Percentiles rank a stretch among this genome's conserved stretches.
Conservation (phyloP, 257 asterid species). For the Lithospermum erythrorhizon region DNA sequence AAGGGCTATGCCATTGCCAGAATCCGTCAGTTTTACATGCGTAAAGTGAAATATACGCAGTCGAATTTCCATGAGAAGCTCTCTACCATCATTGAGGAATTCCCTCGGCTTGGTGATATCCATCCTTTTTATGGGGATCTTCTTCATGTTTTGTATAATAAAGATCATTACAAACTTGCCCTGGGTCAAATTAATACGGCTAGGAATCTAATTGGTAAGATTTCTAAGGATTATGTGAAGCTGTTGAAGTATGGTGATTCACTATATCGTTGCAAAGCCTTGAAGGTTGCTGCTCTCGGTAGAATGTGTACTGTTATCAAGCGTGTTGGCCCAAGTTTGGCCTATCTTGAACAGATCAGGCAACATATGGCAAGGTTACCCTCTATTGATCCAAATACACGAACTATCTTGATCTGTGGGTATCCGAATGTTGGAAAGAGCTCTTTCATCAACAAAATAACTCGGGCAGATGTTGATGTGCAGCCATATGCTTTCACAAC, state of each 20-base stretch:
- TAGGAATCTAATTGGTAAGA: constrained; percentile 73
- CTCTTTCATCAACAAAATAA: constrained; percentile 84
- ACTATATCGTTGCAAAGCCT: constrained; percentile 74
- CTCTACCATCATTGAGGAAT: constrained; percentile 77
- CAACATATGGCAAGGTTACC: constrained; percentile 97
- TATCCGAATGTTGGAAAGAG: constrained; percentile 98
- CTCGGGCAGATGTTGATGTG: constrained; percentile 93
- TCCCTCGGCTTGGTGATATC: constrained; percentile 83
- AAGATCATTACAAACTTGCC: constrained; percentile 96
- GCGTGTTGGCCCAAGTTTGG: constrained; percentile 79
- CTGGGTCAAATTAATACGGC: constrained; percentile 91
- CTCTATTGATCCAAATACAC: constrained; percentile 86
- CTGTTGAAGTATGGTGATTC: constrained; percentile 86
- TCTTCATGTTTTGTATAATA: constrained; percentile 88
- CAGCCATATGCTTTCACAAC: constrained; percentile 98
- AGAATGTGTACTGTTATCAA: constrained; percentile 91
- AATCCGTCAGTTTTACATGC: constrained; percentile 89
- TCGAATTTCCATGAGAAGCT: constrained; percentile 77
- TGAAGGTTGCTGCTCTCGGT: constrained; percentile 93
- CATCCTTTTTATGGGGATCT: constrained; percentile 97
- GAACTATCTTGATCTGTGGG: constrained; percentile 96
- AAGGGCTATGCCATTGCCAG: constrained; percentile 93
- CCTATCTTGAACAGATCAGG: constrained; percentile 94
- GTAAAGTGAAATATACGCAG: constrained; percentile 84
- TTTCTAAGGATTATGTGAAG: constrained; percentile 73